phyloP scores from a whole-genome alignment of 495 filamentous ascomycete species.

The Penicillium angulare region DNA sequence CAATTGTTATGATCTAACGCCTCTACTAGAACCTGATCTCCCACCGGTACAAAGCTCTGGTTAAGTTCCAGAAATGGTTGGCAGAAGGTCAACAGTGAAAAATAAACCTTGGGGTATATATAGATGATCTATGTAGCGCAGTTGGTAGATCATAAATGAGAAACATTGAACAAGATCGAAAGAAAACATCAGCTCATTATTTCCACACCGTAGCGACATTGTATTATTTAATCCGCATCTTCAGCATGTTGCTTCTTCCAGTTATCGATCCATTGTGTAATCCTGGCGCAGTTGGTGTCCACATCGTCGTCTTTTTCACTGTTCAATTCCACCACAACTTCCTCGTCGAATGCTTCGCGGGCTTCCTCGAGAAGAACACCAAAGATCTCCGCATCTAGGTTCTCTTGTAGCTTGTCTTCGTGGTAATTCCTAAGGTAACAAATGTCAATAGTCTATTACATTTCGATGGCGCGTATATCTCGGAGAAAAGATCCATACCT shows the following conservation, averaged over 20 bases:
- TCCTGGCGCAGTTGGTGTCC: constrained; percentile 80
- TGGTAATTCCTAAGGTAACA: constrained; percentile 60
- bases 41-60: constrained; percentile 81
- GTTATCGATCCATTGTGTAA: constrained; percentile 74
- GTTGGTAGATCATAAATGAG: constrained; percentile 8
- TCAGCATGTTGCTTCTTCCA: constrained; percentile 74
- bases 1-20: neutral
- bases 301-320: constrained; percentile 81
- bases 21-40: constrained; percentile 73
- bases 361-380: constrained; percentile 91
- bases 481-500: constrained; percentile 46
- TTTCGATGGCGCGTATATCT: neutral
- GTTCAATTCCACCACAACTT: constrained; percentile 85
- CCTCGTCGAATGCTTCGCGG: constrained; percentile 77
- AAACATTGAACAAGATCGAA: too few relatives aligned
- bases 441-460: neutral
- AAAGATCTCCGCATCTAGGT: constrained; percentile 97
- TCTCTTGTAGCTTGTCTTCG: constrained; percentile 89
- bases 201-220: too few relatives aligned
- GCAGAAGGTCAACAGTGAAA: constrained; percentile 43
- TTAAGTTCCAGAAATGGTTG: constrained; percentile 84
- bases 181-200: neutral
- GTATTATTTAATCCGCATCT: too few relatives aligned
- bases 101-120: constrained; percentile 12
- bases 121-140: constrained; percentile 9